Base-by-base conservation (phyloP, 2,329 filamentous ascomycete genomes). In the Stagonosporopsis tanaceti region DNA sequence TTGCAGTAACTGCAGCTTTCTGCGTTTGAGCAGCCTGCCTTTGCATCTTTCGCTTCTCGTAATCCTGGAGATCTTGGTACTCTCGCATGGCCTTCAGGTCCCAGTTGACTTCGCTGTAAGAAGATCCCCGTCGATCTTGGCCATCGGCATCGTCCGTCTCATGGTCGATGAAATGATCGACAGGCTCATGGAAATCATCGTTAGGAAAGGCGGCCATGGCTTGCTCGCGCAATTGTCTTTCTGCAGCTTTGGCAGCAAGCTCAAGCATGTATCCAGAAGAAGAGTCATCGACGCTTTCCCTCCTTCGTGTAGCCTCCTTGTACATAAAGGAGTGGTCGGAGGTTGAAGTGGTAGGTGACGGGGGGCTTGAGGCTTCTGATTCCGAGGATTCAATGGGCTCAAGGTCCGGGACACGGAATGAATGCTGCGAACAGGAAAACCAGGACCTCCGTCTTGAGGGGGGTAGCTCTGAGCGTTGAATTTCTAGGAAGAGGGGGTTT, bases 31-130 rank as follows among this genome's bases (percentile, higher is more conserved):
- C 74, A 28, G 53, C 59, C 47, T 59, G 58, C 38, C 64, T 68
- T 47, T 60, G 50, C 25, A 64, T 52, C 51, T 64, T 62, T 41
- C 71, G 62, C 28, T 62, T 62, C 32, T 70, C 66, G 39, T 69
- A 65, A 39, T 82, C 81, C 64, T 82, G 78, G 66, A 88, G 81
- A 65, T 91, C 86, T 48, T 88, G 89, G 75, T 94, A 89, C 66
- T 88, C 85, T 65, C 91, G 89, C 89, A 95, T 91, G 66, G 92
- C 89, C 67, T 88, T 85, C 69, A 95, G 83, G 71, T 92, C 92
- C 88, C 90, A 94, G 55, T 85, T 79, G 4, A 86, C 83, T 65
- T 87, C 82, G 47, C 85, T 84, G 2, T 86, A 88, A 45, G 87
- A 89, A 44, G 86, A 87, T 69, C 88, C 86, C 38, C 86, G 83